Evolutionary conservation across 345 rosid genomes (phyloP).

Genomic region (Anastatica hierochuntica): DNA sequence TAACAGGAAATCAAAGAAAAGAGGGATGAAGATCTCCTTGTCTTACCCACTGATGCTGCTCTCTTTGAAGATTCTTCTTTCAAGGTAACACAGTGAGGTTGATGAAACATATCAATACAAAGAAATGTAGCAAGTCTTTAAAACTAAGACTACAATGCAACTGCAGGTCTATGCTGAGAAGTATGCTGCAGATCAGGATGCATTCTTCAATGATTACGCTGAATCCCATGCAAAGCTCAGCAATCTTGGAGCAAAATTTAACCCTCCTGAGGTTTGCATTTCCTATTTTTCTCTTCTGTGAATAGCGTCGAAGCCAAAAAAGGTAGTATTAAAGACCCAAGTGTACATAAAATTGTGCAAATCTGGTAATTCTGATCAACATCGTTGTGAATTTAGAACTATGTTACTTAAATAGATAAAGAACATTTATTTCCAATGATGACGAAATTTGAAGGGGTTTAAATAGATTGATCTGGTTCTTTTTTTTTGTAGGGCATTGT

Average conservation of each 20-base stretch:
- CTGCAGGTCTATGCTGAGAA: slow-evolving; percentile 83
- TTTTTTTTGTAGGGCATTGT: too few relatives aligned
- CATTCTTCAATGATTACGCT: slow-evolving; percentile 88
- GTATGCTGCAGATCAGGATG: slow-evolving; percentile 74
- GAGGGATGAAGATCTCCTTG: slow-evolving; percentile 75
- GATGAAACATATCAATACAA: slow-evolving; percentile 1
- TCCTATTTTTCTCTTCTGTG: neutral
- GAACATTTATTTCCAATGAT: too few relatives aligned
- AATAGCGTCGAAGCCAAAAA: too few relatives aligned
- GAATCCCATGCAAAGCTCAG: slow-evolving; percentile 94
- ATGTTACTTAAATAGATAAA: too few relatives aligned
- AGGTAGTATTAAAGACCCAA: too few relatives aligned
- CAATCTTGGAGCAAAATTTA: slow-evolving; percentile 84
- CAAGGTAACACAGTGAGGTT: slow-evolving; percentile 39
- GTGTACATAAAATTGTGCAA: too few relatives aligned
- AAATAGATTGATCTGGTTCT: too few relatives aligned
- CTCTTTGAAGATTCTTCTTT: slow-evolving; percentile 84
- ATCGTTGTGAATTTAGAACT: too few relatives aligned
- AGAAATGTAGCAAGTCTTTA: slow-evolving; percentile 1
- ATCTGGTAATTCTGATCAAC: too few relatives aligned
- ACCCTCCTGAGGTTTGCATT: slow-evolving; percentile 66
- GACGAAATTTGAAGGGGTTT: too few relatives aligned
- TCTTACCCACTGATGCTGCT: slow-evolving; percentile 89
- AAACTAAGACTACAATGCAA: slow-evolving; percentile 11
- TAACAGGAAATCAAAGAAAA: slow-evolving; percentile 72